phyloP scores from a whole-genome alignment of 2,329 filamentous ascomycete species.

The Calonectria pseudoturangicola region DNA sequence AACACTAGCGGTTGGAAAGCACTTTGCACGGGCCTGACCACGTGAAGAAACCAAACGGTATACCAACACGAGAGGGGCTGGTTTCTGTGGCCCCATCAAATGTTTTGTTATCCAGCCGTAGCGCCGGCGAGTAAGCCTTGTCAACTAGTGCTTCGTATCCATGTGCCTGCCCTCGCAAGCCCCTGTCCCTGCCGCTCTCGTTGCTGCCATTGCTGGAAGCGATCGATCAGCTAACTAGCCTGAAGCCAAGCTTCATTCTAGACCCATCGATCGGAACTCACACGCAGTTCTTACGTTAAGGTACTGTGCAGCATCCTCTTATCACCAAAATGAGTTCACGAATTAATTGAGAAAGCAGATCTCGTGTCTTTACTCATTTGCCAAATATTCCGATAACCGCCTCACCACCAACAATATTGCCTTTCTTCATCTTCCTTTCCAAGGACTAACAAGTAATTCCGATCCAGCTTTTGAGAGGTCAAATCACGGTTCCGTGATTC shows the following conservation, averaged over 20 bases:
- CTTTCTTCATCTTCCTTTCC: no score
- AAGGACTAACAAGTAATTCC: no score
- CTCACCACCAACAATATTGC: no score
- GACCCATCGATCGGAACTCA: constrained; percentile 26
- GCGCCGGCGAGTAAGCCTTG: background rate
- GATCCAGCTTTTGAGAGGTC: no score
- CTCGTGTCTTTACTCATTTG: no score
- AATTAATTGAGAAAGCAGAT: background rate
- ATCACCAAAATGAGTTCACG: background rate
- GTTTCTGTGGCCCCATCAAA: constrained; percentile 19
- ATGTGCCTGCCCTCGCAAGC: constrained; percentile 8
- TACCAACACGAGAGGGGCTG: background rate
- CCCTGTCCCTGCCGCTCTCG: constrained; percentile 28
- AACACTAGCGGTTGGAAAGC: background rate
- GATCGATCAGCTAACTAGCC: constrained; percentile 30
- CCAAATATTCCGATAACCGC: no score
- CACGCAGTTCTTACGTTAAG: background rate
- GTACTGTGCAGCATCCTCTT: no score
- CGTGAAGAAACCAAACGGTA: background rate
- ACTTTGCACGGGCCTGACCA: background rate
- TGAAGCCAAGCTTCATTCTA: constrained; percentile 27
- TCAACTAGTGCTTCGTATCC: constrained; percentile 29
- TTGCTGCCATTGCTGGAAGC: constrained; percentile 4
- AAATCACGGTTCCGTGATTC: no score
- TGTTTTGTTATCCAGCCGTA: constrained; percentile 23